A percentile compares a stretch with the other conserved stretches of the same genome.
These are phyloP conservation scores for Prunus kanzakura DNA, from an alignment of 306 rosid genomes.

Conservation along the genomic window DNA sequence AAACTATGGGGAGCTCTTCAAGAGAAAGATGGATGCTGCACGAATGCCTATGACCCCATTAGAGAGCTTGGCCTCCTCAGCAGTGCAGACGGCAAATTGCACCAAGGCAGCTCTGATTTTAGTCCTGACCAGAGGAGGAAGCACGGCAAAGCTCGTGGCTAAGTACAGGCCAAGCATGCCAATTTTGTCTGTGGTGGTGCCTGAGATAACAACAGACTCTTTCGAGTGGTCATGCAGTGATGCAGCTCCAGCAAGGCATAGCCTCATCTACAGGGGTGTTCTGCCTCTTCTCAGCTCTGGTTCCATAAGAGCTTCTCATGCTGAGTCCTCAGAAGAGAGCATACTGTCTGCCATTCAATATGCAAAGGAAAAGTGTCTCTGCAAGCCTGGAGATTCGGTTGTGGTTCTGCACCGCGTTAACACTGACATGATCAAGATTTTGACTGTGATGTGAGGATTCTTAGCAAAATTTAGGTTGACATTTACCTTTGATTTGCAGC, in stretches of 20 bases:
- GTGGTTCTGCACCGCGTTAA: slow-evolving; percentile 8
- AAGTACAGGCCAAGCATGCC: slow-evolving; percentile 64
- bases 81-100: slow-evolving; percentile 17
- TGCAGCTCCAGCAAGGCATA: slow-evolving; percentile 2
- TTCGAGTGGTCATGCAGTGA: slow-evolving; percentile 34
- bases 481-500: neutral
- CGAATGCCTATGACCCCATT: slow-evolving; percentile 27
- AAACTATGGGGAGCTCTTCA: slow-evolving; percentile 9
- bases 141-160: slow-evolving; percentile 38
- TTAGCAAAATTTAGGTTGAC: neutral
- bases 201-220: slow-evolving; percentile 39
- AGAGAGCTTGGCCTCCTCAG: slow-evolving; percentile 40
- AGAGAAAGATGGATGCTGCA: slow-evolving; percentile 12
- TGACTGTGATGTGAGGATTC: neutral
- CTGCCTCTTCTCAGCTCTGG: slow-evolving; percentile 7
- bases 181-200: slow-evolving; percentile 47
- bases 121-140: slow-evolving; percentile 36
- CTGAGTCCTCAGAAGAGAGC: slow-evolving; percentile 8
- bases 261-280: slow-evolving; percentile 7
- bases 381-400: slow-evolving; percentile 7
- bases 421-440: neutral
- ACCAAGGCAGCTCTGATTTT: slow-evolving; percentile 29
- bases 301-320: neutral
- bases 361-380: neutral
- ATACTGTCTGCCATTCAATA: slow-evolving; percentile 4